These are phyloP conservation scores for Elsinoe batatas DNA, from an alignment of 2,329 filamentous ascomycete genomes.

Conservation along the genomic window DNA sequence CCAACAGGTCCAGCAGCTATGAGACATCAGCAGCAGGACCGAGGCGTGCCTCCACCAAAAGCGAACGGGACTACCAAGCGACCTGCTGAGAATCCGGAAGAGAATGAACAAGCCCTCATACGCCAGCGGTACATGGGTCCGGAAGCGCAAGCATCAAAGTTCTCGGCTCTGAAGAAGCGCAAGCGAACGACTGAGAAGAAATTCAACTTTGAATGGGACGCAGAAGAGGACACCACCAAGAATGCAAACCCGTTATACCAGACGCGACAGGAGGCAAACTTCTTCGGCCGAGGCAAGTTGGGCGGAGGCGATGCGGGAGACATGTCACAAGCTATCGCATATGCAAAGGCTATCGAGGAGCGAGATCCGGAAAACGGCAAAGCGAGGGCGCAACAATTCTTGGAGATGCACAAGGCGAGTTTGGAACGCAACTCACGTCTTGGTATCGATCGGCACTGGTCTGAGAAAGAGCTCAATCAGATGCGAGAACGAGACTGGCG, in stretches of 20 bases:
- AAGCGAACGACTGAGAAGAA: constrained; percentile 89
- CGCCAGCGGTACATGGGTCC: constrained; percentile 84
- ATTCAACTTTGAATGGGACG: constrained; percentile 98
- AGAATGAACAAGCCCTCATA: constrained; percentile 63
- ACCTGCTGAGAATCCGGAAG: constrained; percentile 37
- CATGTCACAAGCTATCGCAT: constrained; percentile 39
- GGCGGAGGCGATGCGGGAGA: constrained; percentile 53
- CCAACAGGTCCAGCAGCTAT: background rate
- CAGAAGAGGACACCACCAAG: constrained; percentile 80
- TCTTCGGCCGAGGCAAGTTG: constrained; percentile 58
- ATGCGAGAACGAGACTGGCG: constrained; percentile 99
- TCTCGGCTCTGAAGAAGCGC: constrained; percentile 92
- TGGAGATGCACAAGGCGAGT: constrained; percentile 74
- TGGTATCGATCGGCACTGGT: constrained; percentile 87
- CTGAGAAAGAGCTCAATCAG: constrained; percentile 78
- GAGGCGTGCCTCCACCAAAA: constrained; percentile 23
- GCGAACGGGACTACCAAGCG: constrained; percentile 26
- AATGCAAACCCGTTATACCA: constrained; percentile 77
- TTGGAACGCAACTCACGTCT: constrained; percentile 63
- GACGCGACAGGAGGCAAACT: constrained; percentile 53
- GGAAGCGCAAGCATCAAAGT: constrained; percentile 75
- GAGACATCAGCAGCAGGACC: constrained; percentile 8
- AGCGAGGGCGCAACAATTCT: constrained; percentile 64
- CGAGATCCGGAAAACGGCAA: constrained; percentile 66
- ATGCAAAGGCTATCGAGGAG: constrained; percentile 61